These are phyloP conservation scores for Populus nigra DNA, from an alignment of 345 rosid species.

Conservation along the genomic window DNA sequence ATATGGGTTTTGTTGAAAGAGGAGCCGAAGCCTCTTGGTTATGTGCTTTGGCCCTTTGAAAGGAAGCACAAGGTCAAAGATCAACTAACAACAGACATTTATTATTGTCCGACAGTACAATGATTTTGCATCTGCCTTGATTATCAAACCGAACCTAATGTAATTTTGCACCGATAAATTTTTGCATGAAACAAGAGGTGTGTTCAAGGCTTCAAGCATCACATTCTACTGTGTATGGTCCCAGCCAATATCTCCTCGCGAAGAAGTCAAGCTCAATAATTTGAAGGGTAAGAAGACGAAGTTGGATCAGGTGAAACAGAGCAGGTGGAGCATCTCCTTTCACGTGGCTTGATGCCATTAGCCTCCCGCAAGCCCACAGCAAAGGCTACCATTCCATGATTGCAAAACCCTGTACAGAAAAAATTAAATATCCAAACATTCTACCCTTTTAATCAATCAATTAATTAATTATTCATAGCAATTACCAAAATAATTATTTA, in stretches of 20 bases:
- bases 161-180: no score
- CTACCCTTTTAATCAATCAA: not conserved
- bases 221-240: not conserved
- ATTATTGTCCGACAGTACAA: not conserved
- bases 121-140: not conserved
- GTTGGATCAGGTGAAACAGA: slow-evolving; percentile 15
- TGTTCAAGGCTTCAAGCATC: not conserved
- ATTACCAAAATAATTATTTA: not conserved
- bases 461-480: no score
- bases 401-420: not conserved
- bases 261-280: not conserved
- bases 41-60: not conserved
- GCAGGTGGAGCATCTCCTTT: slow-evolving; percentile 17
- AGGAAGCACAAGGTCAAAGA: slow-evolving; percentile 3
- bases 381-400: slow-evolving; percentile 22
- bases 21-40: slow-evolving; percentile 11
- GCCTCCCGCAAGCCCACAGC: slow-evolving; percentile 14
- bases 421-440: not conserved
- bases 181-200: not conserved
- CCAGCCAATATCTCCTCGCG: not conserved
- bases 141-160: no score
- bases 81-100: not conserved
- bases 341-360: slow-evolving; percentile 34
- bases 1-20: slow-evolving; percentile 4
- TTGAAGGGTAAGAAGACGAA: slow-evolving; percentile 8